Evolutionary conservation across 179 eudicot genomes (phyloP), one percentile per base, ranked within the genome.

Genomic region (Carnegiea gigantea): DNA sequence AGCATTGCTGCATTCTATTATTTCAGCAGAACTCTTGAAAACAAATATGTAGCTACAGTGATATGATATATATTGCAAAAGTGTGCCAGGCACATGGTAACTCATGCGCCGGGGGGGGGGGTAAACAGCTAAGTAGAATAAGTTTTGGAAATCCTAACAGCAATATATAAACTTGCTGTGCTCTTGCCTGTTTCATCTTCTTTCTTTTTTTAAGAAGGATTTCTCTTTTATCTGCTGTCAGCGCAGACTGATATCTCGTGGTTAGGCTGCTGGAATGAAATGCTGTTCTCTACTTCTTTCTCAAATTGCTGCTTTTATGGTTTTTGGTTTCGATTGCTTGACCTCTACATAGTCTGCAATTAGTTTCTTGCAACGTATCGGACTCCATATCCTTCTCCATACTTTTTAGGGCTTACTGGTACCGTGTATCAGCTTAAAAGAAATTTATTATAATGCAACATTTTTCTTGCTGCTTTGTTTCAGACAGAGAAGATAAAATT

Each of bases 401-500:
- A 73, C 14, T 70, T 9, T 30, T 70, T 38, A 7, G 18, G 57
- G 23, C 18, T 33, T 1, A 15, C 13, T 17, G 9, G 44, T 33
- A 1, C 44, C 8, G 46, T 70, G 43, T 33, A 20, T 70, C 48
- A 70, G 1, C 44, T 21, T 33, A 33, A 15, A n/a, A 43, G 53
- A 44, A 20, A 62, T 71, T 5, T 49, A 54, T 60, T 40, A 40
- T 5, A 36, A 40, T 67, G 17, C 49, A 43, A 67, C 43, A 49
- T 46, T 75, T 18, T 68, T 46, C 70, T 81, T 81, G 46, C 53
- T 40, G 79, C 59, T 62, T 65, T 79, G 24, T 86, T 83, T 67
- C 87, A 96, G 99, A 80, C 64, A 76, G 97, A 91, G 92, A 94
- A 96, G 86, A 75, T 79, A 38, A 89, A 88, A 77, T 80, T 93